These are phyloP conservation scores for Talaromyces sp. DNA, from an alignment of 2,329 filamentous ascomycete species.

Conservation along the genomic window DNA sequence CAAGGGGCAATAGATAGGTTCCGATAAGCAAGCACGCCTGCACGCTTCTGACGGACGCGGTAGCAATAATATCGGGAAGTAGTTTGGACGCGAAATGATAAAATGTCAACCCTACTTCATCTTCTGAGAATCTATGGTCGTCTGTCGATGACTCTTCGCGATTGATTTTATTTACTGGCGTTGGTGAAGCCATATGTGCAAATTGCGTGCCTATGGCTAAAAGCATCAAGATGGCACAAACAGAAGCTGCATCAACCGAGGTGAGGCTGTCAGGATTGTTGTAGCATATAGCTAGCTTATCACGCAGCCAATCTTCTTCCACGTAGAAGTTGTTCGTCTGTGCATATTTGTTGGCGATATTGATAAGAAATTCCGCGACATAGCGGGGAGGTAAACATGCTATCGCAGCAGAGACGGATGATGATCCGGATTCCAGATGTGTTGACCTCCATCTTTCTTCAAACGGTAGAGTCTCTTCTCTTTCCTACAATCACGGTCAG, in stretches of 20 bases:
- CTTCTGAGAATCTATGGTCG: constrained; percentile 46
- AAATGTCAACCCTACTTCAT: constrained; percentile 55
- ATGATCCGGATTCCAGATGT: constrained; percentile 41
- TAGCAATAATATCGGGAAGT: constrained; percentile 56
- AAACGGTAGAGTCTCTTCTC: constrained; percentile 37
- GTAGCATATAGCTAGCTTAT: constrained; percentile 40
- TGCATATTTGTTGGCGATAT: constrained; percentile 45
- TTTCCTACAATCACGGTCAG: constrained; percentile 25
- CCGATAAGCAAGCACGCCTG: constrained; percentile 57
- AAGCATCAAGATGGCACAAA: constrained; percentile 44
- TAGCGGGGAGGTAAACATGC: constrained; percentile 44
- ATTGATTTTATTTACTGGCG: constrained; percentile 33
- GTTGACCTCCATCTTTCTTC: constrained; percentile 44
- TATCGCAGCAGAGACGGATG: constrained; percentile 35
- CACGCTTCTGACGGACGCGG: constrained; percentile 56
- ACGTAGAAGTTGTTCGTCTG: constrained; percentile 45
- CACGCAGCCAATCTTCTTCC: constrained; percentile 41
- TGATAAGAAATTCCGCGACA: constrained; percentile 42
- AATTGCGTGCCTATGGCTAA: constrained; percentile 46
- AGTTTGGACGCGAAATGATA: constrained; percentile 56
- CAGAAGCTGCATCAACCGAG: constrained; percentile 38
- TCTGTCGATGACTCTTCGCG: constrained; percentile 25
- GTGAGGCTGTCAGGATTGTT: constrained; percentile 33
- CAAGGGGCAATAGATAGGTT: constrained; percentile 54
- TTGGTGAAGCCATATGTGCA: constrained; percentile 41